Percentiles rank a stretch among this genome's conserved stretches.
Evolutionary conservation across 768 basidiomycete genomes (phyloP).

Genomic region (Cyclocybe aegerita): DNA sequence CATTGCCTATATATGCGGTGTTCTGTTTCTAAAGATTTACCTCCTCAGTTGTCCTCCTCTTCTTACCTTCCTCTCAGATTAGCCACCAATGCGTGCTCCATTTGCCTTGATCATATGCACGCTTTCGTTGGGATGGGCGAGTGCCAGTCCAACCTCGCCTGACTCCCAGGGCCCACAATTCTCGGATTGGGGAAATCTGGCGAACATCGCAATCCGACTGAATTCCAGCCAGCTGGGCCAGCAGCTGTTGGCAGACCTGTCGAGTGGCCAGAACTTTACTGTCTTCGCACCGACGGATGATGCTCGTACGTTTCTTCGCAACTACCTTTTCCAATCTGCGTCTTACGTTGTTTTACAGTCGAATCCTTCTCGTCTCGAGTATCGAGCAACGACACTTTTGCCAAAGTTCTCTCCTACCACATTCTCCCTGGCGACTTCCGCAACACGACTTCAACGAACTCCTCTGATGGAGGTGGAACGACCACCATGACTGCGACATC

Average conservation of each 20-base stretch:
- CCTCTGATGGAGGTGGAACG: slow-evolving; percentile 11
- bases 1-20: too few species aligned
- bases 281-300: slow-evolving; percentile 58
- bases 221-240: slow-evolving; percentile 44
- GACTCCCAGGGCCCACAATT: slow-evolving; percentile 24
- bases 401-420: slow-evolving; percentile 57
- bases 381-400: slow-evolving; percentile 27
- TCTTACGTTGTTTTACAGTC: slow-evolving; percentile 23
- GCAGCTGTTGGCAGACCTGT: slow-evolving; percentile 40
- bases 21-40: neutral
- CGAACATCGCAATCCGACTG: slow-evolving; percentile 35
- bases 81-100: slow-evolving; percentile 3
- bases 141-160: too few species aligned
- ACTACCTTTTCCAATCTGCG: slow-evolving; percentile 13
- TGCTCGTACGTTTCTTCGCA: slow-evolving; percentile 42
- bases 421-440: slow-evolving; percentile 51
- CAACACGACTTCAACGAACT: slow-evolving; percentile 16
- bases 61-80: neutral
- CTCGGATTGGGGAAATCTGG: slow-evolving; percentile 42
- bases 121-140: too few species aligned
- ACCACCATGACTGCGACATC: slow-evolving; percentile 6
- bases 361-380: slow-evolving; percentile 24
- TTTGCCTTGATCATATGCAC: neutral
- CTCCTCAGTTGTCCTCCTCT: neutral
- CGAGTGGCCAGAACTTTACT: slow-evolving; percentile 40